phyloP scores from a whole-genome alignment of 2,329 filamentous ascomycete genomes.

The Alternaria brassicae region DNA sequence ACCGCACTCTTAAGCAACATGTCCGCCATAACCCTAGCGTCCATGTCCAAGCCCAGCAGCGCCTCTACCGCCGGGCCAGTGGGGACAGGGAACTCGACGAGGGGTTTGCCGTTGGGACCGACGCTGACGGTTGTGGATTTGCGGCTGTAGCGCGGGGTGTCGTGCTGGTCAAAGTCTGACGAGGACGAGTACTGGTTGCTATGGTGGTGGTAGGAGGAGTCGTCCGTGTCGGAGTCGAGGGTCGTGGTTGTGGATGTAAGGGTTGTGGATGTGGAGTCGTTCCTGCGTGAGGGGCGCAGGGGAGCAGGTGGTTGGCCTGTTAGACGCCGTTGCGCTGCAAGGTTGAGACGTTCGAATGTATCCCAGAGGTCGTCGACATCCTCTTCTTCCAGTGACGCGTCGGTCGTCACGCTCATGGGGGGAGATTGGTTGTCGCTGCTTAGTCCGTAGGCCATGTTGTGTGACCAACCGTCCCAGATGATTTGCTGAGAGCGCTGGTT shows the following conservation, averaged over 20 bases:
- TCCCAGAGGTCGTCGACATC: conserved; percentile 49
- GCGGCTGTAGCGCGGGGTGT: conserved; percentile 10
- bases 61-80: conserved; percentile 39
- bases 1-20: conserved; percentile 40
- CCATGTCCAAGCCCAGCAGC: conserved; percentile 29
- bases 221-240: conserved; percentile 14
- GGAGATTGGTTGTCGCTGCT: conserved; percentile 42
- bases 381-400: conserved; percentile 44
- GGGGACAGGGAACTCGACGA: conserved; percentile 46
- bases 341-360: conserved; percentile 32
- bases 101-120: conserved; percentile 41
- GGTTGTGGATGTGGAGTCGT: conserved; percentile 28
- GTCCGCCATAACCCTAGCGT: conserved; percentile 31
- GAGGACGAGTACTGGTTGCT: conserved; percentile 28
- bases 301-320: conserved; percentile 18
- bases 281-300: conserved; percentile 23
- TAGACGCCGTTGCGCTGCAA: conserved; percentile 21
- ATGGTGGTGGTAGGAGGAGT: conserved; percentile 25
- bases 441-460: conserved; percentile 41
- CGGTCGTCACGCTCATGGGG: conserved; percentile 40
- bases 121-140: conserved; percentile 35
- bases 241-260: conserved; percentile 3
- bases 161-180: conserved; percentile 26
- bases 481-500: conserved; percentile 40
- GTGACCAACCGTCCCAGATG: conserved; percentile 45